Percentiles rank a stretch among this genome's conserved stretches.
Evolutionary conservation across 2,329 filamentous ascomycete species (phyloP).

Genomic region (Monilinia vaccinii-corymbosi): DNA sequence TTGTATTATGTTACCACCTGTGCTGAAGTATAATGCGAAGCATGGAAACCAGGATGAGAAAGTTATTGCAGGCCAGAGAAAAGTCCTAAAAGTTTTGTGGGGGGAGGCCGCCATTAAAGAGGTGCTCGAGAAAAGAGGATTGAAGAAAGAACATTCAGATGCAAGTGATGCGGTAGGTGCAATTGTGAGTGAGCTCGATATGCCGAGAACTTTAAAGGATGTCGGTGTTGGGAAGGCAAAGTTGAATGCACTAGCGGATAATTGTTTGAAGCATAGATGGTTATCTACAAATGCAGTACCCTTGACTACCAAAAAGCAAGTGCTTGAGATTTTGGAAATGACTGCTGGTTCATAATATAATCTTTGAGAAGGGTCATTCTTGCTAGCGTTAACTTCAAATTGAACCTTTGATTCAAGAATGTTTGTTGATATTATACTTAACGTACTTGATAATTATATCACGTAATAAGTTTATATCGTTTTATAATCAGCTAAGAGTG

Average conservation of each 20-base stretch:
- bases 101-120: constrained; percentile 13
- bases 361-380: background rate
- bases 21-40: constrained; percentile 44
- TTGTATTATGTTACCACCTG: constrained; percentile 45
- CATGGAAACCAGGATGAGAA: constrained; percentile 14
- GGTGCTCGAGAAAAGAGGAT: constrained; percentile 14
- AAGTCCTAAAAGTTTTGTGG: constrained; percentile 21
- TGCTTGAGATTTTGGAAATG: constrained; percentile 39
- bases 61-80: constrained; percentile 14
- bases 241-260: constrained; percentile 39
- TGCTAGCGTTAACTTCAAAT: background rate
- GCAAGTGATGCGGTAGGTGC: constrained; percentile 43
- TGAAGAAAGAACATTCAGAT: constrained; percentile 28
- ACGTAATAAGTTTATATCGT: too few species aligned
- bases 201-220: constrained; percentile 45
- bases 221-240: constrained; percentile 41
- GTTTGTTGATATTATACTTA: background rate
- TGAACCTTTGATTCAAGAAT: background rate
- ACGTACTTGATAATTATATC: background rate
- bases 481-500: background rate
- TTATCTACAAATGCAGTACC: constrained; percentile 42
- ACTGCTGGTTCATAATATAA: constrained; percentile 2
- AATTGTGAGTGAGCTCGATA: constrained; percentile 41
- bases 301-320: constrained; percentile 37
- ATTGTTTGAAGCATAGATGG: constrained; percentile 42